Evolutionary conservation across 371 early-diverging fungal species (phyloP).

Genomic region (Parasitella parasitica): DNA sequence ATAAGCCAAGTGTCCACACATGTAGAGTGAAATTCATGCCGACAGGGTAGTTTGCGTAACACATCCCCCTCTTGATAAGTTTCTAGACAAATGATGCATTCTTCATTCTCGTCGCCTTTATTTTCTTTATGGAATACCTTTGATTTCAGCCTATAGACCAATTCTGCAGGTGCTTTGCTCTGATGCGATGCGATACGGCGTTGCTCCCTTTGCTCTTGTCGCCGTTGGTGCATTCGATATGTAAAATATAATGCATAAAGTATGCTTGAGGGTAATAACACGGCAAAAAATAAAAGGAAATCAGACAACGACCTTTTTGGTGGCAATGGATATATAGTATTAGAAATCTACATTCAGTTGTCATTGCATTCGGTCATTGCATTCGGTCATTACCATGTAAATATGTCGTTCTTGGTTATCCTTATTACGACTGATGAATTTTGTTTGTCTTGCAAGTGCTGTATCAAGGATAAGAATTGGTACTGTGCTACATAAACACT

Average conservation of each 20-base stretch:
- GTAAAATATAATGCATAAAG: slow-evolving; percentile 74
- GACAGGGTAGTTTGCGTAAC: slow-evolving; percentile 84
- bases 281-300: slow-evolving; percentile 48
- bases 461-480: slow-evolving; percentile 60
- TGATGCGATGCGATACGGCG: neutral
- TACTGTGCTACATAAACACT: slow-evolving; percentile 79
- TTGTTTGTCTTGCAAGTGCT: slow-evolving; percentile 29
- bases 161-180: neutral
- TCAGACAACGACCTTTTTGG: neutral
- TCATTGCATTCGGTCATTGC: neutral
- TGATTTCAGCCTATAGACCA: neutral
- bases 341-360: too few relatives aligned
- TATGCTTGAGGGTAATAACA: slow-evolving; percentile 75
- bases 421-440: slow-evolving; percentile 43
- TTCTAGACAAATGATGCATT: slow-evolving; percentile 95
- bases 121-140: neutral
- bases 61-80: slow-evolving; percentile 85
- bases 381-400: slow-evolving; percentile 41
- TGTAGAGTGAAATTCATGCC: slow-evolving; percentile 88
- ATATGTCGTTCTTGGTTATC: slow-evolving; percentile 41
- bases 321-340: too few relatives aligned
- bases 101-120: slow-evolving; percentile 53
- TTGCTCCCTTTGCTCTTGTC: neutral
- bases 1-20: slow-evolving; percentile 94
- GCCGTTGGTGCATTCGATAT: slow-evolving; percentile 73